A percentile compares a stretch with the other conserved stretches of the same genome.
Conservation (phyloP, 768 basidiomycete species). For the Mycena alexandri region DNA sequence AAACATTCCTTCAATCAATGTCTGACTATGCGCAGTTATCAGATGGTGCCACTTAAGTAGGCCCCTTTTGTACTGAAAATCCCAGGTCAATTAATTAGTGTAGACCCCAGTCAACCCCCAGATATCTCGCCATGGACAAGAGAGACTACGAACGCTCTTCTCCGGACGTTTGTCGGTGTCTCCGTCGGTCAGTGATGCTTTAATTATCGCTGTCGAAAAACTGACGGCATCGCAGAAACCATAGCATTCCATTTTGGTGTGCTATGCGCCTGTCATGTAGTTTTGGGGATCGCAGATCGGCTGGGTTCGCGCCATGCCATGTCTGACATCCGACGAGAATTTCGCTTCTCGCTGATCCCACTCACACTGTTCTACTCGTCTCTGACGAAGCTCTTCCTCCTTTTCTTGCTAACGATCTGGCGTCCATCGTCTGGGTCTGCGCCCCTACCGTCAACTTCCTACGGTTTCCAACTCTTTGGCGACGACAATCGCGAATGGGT, state of each 20-base stretch:
- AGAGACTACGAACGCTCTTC: constrained; percentile 63
- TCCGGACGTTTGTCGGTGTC: constrained; percentile 75
- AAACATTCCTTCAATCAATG: constrained; percentile 17
- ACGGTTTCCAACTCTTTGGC: constrained; percentile 70
- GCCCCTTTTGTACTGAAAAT: constrained; percentile 34
- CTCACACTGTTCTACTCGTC: constrained; percentile 88
- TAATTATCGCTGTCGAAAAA: background rate
- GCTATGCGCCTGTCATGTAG: constrained; percentile 65
- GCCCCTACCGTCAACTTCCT: constrained; percentile 48
- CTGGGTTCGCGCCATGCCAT: constrained; percentile 43
- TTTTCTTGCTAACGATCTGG: constrained; percentile 89
- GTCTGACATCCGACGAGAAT: constrained; percentile 73
- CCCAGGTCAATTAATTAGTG: background rate
- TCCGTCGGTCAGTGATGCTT: constrained; percentile 61
- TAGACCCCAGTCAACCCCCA: constrained; percentile 56
- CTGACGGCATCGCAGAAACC: constrained; percentile 66
- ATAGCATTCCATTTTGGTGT: constrained; percentile 80
- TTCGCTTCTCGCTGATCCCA: constrained; percentile 79
- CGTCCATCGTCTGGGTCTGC: constrained; percentile 58
- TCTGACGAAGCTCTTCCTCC: constrained; percentile 83
- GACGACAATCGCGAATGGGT: constrained; percentile 87
- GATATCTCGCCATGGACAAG: constrained; percentile 64
- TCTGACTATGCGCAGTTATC: constrained; percentile 64
- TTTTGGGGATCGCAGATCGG: constrained; percentile 59
- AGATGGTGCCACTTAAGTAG: constrained; percentile 81